Base-by-base conservation (phyloP, 495 filamentous ascomycete species). In the Jackrogersella multiformis region DNA sequence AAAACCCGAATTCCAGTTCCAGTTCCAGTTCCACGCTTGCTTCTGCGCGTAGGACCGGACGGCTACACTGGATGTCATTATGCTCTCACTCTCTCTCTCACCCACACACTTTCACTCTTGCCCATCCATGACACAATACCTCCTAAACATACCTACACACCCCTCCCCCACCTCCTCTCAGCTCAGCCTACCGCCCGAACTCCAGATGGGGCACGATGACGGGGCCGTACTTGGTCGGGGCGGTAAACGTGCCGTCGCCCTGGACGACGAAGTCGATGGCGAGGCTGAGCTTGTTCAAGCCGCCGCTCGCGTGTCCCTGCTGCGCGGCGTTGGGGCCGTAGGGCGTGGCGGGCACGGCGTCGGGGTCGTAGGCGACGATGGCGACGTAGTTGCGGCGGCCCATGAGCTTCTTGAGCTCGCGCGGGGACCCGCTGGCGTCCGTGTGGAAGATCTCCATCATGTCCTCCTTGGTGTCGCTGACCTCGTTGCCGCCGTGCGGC, bases 361-460 rank as follows among this genome's bases (percentile, higher is more conserved):
- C 93, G 0, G 94, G 93, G 72, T 98, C 95, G 76, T 92, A 99
- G 1, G 91, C 92, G 8, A 97, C 91, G 67, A 95, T 90, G 10
- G 94, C 94, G n/a, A 93, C 90, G 67, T 98, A 99, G 69, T 97
- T 98, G 34, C 95, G 80, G 23, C 96, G 78, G 2, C 87, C 92
- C 95, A 98, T 98, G 32, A 99, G 84, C 71, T 92, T 90, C 75
- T 92, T 91, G 66, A 90, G 80, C 78, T 99, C 95, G 21, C 96
- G 83, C 0, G 87, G 79, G 24, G 86, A 80, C 12, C 96, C 94
- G 51, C 86, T 90, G 15, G 94, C 91, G 70, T 99, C 95, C 6
- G 85, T 89, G 74, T 94, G 89, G 85, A 99, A 99, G 66, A 99
- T 92, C 80, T 99, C 95, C 88, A 98, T 93, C 95, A 99, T 99